Evolutionary conservation across 176 grass and related monocot species (phyloP), one percentile per base, ranked within the genome.

Genomic region (Rhipidocladum racemiflorum): DNA sequence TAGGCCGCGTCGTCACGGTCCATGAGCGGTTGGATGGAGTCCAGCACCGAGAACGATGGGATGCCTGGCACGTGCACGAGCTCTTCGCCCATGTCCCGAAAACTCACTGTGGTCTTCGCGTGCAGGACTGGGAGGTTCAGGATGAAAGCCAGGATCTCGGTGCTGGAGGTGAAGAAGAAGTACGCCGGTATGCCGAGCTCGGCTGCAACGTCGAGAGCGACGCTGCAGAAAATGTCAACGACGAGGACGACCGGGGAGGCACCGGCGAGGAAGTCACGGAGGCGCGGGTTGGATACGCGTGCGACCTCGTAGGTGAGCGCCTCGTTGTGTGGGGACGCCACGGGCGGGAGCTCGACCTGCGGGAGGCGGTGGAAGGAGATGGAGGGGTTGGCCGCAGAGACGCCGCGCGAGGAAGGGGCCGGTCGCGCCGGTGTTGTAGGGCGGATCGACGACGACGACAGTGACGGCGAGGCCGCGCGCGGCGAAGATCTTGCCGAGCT

Each of bases 151-250:
- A 88, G 85, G 70, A 79, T 34, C 54, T 76, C 21, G 1, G 85
- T 87, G 20, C 93, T 74, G 2, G 90, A 86, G 23, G 93, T 84
- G 77, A 34, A 90, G 87, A 92, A 95, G 51, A 86, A 35, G 75
- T 88, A 92, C 45, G 68, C 65, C 0, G 90, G 90, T 17, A 92
- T 68, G 15, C 72, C 80, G 62, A 95, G 85, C 5, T 90, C 85
- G 21, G 29, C 12, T 14, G 90, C 93, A 6, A 80, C 87, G 39
- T 72, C 85, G n/a, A 90, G 72, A 12, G 90, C 80, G 43, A 28
- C 21, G 55, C 38, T 61, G 68, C 93, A 95, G 65, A 92, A 92
- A 9, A 92, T 60, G 76, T 92, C 93, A 61, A 95, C 0, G 7
- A 95, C 32, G 62, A 90, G 87, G 49, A 84, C 85, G 44, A 57